Evolutionary conservation across 202 grass and related monocot genomes (phyloP).

Genomic region (Carex sylvatica): DNA sequence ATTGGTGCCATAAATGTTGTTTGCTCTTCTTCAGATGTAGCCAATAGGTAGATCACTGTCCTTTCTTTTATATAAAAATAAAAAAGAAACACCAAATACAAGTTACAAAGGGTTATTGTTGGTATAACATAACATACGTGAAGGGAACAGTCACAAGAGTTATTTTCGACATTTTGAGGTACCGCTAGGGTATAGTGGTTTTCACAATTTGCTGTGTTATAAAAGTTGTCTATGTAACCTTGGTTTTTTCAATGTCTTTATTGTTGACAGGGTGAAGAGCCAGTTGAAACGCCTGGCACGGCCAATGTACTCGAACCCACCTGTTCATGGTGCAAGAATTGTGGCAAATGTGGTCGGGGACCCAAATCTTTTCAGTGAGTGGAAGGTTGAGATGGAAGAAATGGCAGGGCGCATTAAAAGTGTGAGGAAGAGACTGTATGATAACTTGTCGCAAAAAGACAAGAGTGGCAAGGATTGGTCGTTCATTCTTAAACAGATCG

Average conservation of each 20-base stretch:
- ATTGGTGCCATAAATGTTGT: slow-evolving; percentile 85
- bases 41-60: slow-evolving; percentile 42
- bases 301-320: slow-evolving; percentile 95
- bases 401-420: slow-evolving; percentile 97
- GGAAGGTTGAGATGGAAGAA: slow-evolving; percentile 90
- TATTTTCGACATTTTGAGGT: neutral
- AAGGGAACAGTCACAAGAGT: neutral
- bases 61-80: neutral
- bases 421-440: slow-evolving; percentile 77
- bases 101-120: neutral
- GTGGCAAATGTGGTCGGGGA: slow-evolving; percentile 92
- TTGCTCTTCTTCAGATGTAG: slow-evolving; percentile 70
- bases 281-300: slow-evolving; percentile 90
- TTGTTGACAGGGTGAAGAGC: slow-evolving; percentile 77
- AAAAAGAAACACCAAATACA: neutral
- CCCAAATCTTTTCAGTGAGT: slow-evolving; percentile 77
- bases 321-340: slow-evolving; percentile 80
- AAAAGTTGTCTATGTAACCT: neutral
- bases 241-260: neutral
- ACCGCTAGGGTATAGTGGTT: neutral
- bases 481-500: slow-evolving; percentile 88
- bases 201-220: neutral
- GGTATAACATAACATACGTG: neutral
- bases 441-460: slow-evolving; percentile 66
- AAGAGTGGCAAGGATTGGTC: slow-evolving; percentile 91